Conservation (phyloP, 2,329 filamentous ascomycete species). For the Fusarium ramigenum region DNA sequence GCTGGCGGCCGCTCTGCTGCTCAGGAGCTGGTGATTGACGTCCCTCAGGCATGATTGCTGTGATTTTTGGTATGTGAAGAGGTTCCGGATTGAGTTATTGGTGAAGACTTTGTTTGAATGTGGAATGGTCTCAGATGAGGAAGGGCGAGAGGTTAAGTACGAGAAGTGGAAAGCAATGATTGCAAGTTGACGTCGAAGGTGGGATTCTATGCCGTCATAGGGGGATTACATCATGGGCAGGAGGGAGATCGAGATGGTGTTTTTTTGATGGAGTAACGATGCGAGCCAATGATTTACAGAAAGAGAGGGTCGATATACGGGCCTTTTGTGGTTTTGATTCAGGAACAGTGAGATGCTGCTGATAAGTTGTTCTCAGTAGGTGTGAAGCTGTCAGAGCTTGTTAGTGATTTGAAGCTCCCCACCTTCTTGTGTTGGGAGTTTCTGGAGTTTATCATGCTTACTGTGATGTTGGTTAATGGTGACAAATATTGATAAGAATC, state of each 20-base stretch:
- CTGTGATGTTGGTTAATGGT: background rate
- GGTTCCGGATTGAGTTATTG: background rate
- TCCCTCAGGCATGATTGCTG: conserved; percentile 73
- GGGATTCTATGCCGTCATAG: conserved; percentile 42
- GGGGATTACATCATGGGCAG: conserved; percentile 40
- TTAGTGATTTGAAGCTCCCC: background rate
- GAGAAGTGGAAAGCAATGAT: conserved; percentile 20
- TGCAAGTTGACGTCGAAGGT: conserved; percentile 39
- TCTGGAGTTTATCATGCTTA: conserved; percentile 4
- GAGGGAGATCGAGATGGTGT: conserved; percentile 31
- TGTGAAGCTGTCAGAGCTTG: conserved; percentile 11
- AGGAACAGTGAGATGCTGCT: background rate
- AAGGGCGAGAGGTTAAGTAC: conserved; percentile 15
- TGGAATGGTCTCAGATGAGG: background rate
- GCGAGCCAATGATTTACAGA: background rate
- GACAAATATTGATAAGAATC: background rate
- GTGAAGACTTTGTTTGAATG: background rate
- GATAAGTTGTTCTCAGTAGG: background rate
- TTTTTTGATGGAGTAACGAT: background rate
- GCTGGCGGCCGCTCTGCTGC: conserved; percentile 71
- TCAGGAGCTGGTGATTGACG: conserved; percentile 82
- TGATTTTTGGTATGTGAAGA: conserved; percentile 25
- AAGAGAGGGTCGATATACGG: background rate
- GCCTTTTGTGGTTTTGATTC: background rate
- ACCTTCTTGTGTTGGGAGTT: background rate